A percentile compares a stretch with the other conserved stretches of the same genome.
These are phyloP conservation scores for Wickerhamiella azyma DNA, from an alignment of 805 yeast species.

Conservation along the genomic window DNA sequence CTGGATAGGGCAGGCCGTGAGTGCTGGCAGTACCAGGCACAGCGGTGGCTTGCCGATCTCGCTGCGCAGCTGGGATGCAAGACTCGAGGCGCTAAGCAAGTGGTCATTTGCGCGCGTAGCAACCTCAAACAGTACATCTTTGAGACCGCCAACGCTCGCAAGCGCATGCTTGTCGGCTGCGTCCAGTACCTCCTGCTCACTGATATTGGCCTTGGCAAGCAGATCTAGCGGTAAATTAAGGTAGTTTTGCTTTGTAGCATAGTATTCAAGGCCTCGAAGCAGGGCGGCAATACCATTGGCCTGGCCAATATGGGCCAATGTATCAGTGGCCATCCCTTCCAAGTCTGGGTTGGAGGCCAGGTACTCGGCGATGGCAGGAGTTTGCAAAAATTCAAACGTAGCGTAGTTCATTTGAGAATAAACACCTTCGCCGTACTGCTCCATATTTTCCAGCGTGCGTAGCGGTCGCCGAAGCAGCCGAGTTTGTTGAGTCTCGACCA, in stretches of 20 bases:
- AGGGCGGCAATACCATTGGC: slow-evolving; percentile 57
- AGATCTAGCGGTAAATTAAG: slow-evolving; percentile 51
- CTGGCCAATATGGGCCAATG: slow-evolving; percentile 72
- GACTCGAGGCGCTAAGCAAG: slow-evolving; percentile 49
- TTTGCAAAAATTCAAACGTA: slow-evolving; percentile 27
- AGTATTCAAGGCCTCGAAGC: slow-evolving; percentile 46
- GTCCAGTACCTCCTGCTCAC: slow-evolving; percentile 52
- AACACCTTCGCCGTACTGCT: slow-evolving; percentile 70
- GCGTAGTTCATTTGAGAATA: slow-evolving; percentile 57
- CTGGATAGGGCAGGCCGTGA: slow-evolving; percentile 52
- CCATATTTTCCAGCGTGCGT: slow-evolving; percentile 40
- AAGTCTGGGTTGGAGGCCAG: slow-evolving; percentile 34
- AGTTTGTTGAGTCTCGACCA: slow-evolving; percentile 43
- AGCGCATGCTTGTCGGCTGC: slow-evolving; percentile 22
- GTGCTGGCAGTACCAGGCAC: slow-evolving; percentile 50
- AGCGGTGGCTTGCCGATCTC: slow-evolving; percentile 34
- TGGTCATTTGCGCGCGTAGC: slow-evolving; percentile 75
- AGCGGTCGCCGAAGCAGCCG: slow-evolving; percentile 38
- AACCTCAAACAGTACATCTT: slow-evolving; percentile 49
- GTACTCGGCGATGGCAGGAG: slow-evolving; percentile 26
- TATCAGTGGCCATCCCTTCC: slow-evolving; percentile 38
- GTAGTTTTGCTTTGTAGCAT: slow-evolving; percentile 36
- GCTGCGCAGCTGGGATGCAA: slow-evolving; percentile 30
- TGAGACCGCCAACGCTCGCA: slow-evolving; percentile 19
- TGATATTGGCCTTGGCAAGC: slow-evolving; percentile 38